These are phyloP conservation scores for Paraphoma sp. DNA, from an alignment of 2,329 filamentous ascomycete species.

Conservation along the genomic window DNA sequence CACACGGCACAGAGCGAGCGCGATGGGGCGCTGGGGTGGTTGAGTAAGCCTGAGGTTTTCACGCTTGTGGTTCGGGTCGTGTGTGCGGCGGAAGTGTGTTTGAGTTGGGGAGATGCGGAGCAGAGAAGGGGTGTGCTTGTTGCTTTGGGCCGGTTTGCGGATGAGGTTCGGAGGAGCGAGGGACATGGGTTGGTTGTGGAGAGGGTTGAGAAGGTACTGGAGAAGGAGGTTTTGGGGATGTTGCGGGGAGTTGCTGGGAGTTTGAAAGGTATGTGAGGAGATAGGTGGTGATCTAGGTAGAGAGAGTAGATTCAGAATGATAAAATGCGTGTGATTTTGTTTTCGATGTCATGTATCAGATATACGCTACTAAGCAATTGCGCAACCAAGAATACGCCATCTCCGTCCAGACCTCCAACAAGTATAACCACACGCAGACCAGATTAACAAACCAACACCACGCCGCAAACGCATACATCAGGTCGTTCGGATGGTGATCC, in stretches of 20 bases:
- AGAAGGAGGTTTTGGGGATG: conserved; percentile 16
- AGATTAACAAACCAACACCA: too few relatives aligned
- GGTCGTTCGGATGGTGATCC: background rate
- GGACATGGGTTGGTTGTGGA: conserved; percentile 48
- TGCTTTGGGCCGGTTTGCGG: conserved; percentile 33
- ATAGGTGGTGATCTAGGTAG: background rate
- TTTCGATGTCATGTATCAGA: too few relatives aligned
- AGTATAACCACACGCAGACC: too few relatives aligned
- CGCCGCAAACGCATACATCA: too few relatives aligned
- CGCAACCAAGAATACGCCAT: too few relatives aligned
- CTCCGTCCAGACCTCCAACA: too few relatives aligned
- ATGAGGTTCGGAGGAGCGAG: conserved; percentile 22
- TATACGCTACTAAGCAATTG: too few relatives aligned
- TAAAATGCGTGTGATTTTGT: background rate
- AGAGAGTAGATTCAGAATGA: background rate
- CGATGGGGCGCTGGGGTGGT: conserved; percentile 77
- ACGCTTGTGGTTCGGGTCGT: conserved; percentile 60
- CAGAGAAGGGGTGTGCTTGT: conserved; percentile 29
- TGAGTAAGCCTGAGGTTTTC: conserved; percentile 72
- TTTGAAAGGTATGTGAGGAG: background rate
- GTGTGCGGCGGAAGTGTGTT: conserved; percentile 49
- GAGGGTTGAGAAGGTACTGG: conserved; percentile 43
- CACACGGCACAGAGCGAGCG: conserved; percentile 41
- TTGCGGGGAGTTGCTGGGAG: conserved; percentile 3
- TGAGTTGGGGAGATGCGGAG: conserved; percentile 28